Base-by-base conservation (phyloP, 164 flowering plant species). In the Platanus orientalis region DNA sequence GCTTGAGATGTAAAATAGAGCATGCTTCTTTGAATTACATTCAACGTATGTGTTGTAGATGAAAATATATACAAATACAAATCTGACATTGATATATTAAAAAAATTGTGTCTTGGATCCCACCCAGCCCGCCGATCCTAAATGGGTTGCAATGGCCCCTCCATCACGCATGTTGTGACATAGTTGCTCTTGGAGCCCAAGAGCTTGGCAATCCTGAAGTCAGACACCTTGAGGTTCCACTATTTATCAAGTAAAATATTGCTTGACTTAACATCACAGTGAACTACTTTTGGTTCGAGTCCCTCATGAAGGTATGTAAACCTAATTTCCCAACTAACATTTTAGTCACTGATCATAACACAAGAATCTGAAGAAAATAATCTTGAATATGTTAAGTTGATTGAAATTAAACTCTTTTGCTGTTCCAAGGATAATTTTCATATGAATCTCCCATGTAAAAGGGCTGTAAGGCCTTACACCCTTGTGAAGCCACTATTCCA, bases 401-500 rank as follows among this genome's bases (percentile, higher is more conserved):
- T 50, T 42, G 56, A 48, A 27, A 20, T 12, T 50, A 62, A 76
- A 87, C 93, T 85, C 93, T 76, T 84, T 85, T n/a, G n/a, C n/a
- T n/a, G n/a, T n/a, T n/a, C n/a, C n/a, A n/a, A n/a, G n/a, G n/a
- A n/a, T n/a, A n/a, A n/a, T n/a, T n/a, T n/a, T n/a, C n/a, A n/a
- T n/a, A n/a, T n/a, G n/a, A n/a, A n/a, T n/a, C n/a, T n/a, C n/a
- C n/a, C n/a, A n/a, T n/a, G n/a, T n/a, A n/a, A n/a, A n/a, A n/a
- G n/a, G n/a, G n/a, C n/a, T n/a, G 58, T 39, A 44, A 68, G 80
- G 80, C 57, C 87, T 88, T 24, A 82, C 80, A 56, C 81, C 85
- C 19, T 86, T 88, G 72, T 85, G 93, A 75, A 87, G 79, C 93
- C 93, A 87, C 68, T 87, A 88, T 42, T 83, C 89, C 47, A 87